Evolutionary conservation across 495 filamentous ascomycete species (phyloP).

Genomic region (Daldinia loculata): DNA sequence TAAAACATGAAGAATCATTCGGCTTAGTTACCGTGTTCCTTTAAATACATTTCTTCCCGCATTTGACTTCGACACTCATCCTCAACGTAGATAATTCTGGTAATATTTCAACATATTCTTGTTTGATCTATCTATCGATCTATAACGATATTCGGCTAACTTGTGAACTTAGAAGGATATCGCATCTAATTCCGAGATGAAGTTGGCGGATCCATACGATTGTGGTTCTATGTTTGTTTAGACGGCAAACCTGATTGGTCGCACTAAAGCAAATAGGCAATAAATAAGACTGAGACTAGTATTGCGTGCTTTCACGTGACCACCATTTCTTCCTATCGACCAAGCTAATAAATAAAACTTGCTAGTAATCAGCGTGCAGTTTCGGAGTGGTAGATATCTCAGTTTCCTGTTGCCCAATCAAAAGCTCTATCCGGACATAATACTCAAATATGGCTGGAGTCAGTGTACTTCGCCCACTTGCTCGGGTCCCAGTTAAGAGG

Average conservation of each 20-base stretch:
- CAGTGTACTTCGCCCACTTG: slow-evolving; percentile 38
- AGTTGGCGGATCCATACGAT: neutral
- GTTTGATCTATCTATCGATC: too few species aligned
- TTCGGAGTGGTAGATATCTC: slow-evolving; percentile 2
- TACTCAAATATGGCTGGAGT: slow-evolving; percentile 31
- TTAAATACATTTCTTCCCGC: too few species aligned
- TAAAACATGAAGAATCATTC: too few species aligned
- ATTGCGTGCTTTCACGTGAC: slow-evolving; percentile 48
- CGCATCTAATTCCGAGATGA: neutral
- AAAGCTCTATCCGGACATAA: neutral
- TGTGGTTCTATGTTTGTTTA: neutral
- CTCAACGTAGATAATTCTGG: too few species aligned
- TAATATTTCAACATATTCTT: too few species aligned
- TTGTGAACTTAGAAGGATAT: neutral
- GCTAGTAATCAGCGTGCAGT: slow-evolving; percentile 5
- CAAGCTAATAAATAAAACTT: slow-evolving; percentile 8
- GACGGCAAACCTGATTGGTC: slow-evolving; percentile 12
- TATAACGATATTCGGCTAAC: too few species aligned
- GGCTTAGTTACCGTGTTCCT: too few species aligned
- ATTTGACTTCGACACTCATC: too few species aligned
- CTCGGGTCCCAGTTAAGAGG: slow-evolving; percentile 21
- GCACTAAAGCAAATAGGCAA: slow-evolving; percentile 13
- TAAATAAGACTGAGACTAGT: neutral
- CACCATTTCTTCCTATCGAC: slow-evolving; percentile 8
- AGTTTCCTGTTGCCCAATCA: slow-evolving; percentile 22